These are phyloP conservation scores for Pseudopithomyces maydicus DNA, from an alignment of 2,329 filamentous ascomycete species.

Conservation along the genomic window DNA sequence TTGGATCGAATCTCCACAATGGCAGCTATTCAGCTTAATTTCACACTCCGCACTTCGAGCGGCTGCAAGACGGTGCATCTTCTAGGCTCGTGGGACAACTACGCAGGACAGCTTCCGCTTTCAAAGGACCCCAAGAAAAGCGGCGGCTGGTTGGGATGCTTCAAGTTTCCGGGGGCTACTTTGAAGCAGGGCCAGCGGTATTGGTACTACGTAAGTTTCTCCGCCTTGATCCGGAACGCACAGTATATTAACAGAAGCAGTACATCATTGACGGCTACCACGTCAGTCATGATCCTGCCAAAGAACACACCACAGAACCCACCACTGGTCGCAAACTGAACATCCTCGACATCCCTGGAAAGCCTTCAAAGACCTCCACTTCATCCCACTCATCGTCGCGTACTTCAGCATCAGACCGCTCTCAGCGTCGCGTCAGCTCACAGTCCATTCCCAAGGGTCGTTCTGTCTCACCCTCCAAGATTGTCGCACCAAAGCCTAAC, in stretches of 20 bases:
- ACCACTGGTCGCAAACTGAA: constrained; percentile 97
- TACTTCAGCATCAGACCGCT: constrained; percentile 49
- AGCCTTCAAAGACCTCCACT: constrained; percentile 46
- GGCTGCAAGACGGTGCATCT: constrained; percentile 98
- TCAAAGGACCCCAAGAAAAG: constrained; percentile 89
- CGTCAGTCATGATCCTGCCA: constrained; percentile 92
- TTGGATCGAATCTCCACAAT: constrained; percentile 56
- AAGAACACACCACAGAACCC: constrained; percentile 87
- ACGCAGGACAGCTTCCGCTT: constrained; percentile 90
- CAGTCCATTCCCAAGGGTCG: constrained; percentile 84
- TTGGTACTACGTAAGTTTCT: constrained; percentile 84
- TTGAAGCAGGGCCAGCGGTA: constrained; percentile 89
- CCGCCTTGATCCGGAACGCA: background rate
- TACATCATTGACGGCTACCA: constrained; percentile 99
- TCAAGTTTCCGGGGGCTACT: constrained; percentile 88
- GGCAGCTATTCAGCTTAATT: constrained; percentile 92
- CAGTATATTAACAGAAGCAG: constrained; percentile 10
- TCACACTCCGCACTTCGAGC: constrained; percentile 92
- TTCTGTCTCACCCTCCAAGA: constrained; percentile 84
- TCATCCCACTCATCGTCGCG: constrained; percentile 51
- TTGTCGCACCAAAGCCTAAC: constrained; percentile 87
- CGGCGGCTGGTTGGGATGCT: constrained; percentile 93
- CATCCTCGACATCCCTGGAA: constrained; percentile 86
- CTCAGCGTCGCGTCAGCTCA: constrained; percentile 58
- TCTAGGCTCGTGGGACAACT: constrained; percentile 98